Conservation (phyloP, 768 basidiomycete species). For the Cantharellus anzutake region DNA sequence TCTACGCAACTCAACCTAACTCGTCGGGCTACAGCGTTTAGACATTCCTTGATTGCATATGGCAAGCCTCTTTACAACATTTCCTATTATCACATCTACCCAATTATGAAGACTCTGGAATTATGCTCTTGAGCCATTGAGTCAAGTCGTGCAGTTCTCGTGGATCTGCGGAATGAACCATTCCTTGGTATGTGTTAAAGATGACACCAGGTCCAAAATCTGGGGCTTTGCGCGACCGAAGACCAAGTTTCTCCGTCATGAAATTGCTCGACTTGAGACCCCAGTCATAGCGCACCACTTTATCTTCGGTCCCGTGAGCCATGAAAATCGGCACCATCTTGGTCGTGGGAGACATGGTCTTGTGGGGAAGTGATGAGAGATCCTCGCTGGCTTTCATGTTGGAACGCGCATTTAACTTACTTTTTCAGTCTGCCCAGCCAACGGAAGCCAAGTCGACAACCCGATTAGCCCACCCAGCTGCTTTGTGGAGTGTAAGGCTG, state of each 20-base stretch:
- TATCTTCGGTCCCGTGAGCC: not conserved
- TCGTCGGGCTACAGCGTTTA: too few relatives aligned
- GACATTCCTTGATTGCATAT: too few relatives aligned
- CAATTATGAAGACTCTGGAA: not conserved
- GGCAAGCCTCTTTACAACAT: not conserved
- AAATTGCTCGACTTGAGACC: not conserved
- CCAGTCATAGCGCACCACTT: not conserved
- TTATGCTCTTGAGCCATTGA: constrained; percentile 30
- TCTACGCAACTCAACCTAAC: too few relatives aligned
- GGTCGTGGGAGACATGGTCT: not conserved
- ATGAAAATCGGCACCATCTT: not conserved
- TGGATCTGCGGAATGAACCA: constrained; percentile 45
- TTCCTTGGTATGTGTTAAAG: constrained; percentile 18
- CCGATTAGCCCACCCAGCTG: not conserved
- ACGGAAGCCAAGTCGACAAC: not conserved
- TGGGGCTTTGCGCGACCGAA: not conserved
- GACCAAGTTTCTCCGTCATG: not conserved
- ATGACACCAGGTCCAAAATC: not conserved
- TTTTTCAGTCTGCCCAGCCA: not conserved
- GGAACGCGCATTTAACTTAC: too few relatives aligned
- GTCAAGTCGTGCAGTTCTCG: constrained; percentile 54
- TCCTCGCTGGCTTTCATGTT: too few relatives aligned
- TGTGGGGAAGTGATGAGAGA: too few relatives aligned
- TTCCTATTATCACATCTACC: not conserved
- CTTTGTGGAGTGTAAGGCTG: not conserved